A percentile compares a stretch with the other conserved stretches of the same genome.
phyloP scores from a whole-genome alignment of 805 yeast species.

The Candida ipomoeae region DNA sequence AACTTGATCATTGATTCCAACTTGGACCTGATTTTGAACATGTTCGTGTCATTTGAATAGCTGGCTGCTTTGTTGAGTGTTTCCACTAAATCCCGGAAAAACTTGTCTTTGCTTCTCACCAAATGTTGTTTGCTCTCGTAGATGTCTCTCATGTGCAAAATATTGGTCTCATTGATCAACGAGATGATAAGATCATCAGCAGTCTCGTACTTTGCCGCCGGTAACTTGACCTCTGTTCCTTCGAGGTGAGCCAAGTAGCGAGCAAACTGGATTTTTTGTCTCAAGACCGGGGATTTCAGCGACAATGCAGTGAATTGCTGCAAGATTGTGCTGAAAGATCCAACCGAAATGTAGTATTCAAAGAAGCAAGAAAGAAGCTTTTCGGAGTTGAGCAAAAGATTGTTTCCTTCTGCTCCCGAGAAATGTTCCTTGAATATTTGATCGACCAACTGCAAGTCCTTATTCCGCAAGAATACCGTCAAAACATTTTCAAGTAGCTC shows the following conservation, averaged over 20 bases:
- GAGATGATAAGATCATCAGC: slow-evolving; percentile 8
- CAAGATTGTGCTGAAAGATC: slow-evolving; percentile 18
- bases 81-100: slow-evolving; percentile 11
- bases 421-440: slow-evolving; percentile 17
- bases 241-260: slow-evolving; percentile 20
- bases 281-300: slow-evolving; percentile 13
- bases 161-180: slow-evolving; percentile 9
- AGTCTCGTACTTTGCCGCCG: background rate
- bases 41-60: slow-evolving; percentile 1
- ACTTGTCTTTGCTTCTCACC: slow-evolving; percentile 7
- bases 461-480: slow-evolving; percentile 14
- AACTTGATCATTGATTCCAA: slow-evolving; percentile 24
- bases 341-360: slow-evolving; percentile 21
- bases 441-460: slow-evolving; percentile 16
- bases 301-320: slow-evolving; percentile 16
- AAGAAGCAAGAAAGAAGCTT: slow-evolving; percentile 21
- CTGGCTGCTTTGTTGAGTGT: slow-evolving; percentile 17
- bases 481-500: slow-evolving; percentile 5
- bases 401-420: slow-evolving; percentile 10
- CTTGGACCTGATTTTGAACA: slow-evolving; percentile 8
- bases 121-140: slow-evolving; percentile 11
- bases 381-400: slow-evolving; percentile 14
- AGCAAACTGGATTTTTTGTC: slow-evolving; percentile 18
- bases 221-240: background rate
- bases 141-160: slow-evolving; percentile 16